phyloP scores from a whole-genome alignment of 73 alveolate genomes.

The Paramecium sexaurelia region DNA sequence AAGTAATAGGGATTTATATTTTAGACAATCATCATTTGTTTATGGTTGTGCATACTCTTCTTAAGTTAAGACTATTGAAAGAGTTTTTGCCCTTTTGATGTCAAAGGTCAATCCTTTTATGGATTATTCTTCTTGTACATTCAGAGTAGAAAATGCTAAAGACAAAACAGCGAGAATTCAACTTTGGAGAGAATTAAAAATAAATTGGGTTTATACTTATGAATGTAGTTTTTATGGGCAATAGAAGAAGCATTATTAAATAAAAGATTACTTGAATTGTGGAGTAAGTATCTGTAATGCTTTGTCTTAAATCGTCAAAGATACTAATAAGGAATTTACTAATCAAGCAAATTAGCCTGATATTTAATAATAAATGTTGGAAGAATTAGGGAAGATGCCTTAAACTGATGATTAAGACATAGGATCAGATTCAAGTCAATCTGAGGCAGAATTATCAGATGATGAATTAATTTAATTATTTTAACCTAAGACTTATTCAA shows the following conservation, averaged over 20 bases:
- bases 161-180: constrained; percentile 81
- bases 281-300: constrained; percentile 53
- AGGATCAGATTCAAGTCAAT: constrained; percentile 66
- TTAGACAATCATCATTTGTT: constrained; percentile 57
- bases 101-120: constrained; percentile 72
- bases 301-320: constrained; percentile 52
- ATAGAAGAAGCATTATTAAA: constrained; percentile 55
- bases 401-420: constrained; percentile 55
- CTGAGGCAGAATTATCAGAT: constrained; percentile 67
- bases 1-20: constrained; percentile 33
- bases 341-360: constrained; percentile 19
- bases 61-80: constrained; percentile 65
- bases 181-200: constrained; percentile 78
- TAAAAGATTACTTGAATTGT: constrained; percentile 59
- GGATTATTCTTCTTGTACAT: constrained; percentile 72
- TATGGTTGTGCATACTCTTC: constrained; percentile 68
- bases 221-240: constrained; percentile 67
- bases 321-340: constrained; percentile 47
- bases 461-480: constrained; percentile 53
- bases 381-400: constrained; percentile 64
- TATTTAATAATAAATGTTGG: background rate
- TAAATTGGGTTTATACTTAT: constrained; percentile 53
- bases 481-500: constrained; percentile 32
- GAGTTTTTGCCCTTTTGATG: constrained; percentile 79
- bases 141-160: constrained; percentile 77